phyloP scores from a whole-genome alignment of 2,329 filamentous ascomycete genomes.

The Aureobasidium pullulans region DNA sequence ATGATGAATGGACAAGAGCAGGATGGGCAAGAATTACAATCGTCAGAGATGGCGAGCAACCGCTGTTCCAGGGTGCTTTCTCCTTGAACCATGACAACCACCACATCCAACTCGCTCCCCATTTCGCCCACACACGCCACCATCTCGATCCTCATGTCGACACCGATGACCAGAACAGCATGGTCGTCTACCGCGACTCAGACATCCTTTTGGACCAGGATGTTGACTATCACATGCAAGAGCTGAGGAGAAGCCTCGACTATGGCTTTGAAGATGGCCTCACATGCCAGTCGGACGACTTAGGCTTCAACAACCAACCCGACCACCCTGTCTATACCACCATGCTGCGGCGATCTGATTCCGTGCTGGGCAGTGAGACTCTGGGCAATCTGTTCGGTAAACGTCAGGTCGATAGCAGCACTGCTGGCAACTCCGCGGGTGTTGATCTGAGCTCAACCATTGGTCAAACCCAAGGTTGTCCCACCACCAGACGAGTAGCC shows the following conservation, averaged over 20 bases:
- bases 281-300: conserved; percentile 64
- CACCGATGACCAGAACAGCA: conserved; percentile 53
- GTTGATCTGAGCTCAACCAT: conserved; percentile 74
- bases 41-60: conserved; percentile 64
- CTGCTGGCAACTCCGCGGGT: conserved; percentile 67
- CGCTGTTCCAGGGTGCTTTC: conserved; percentile 87
- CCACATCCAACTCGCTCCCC: conserved; percentile 69
- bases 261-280: conserved; percentile 13
- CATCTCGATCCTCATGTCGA: conserved; percentile 61
- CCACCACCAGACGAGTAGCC: conserved; percentile 81
- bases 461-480: conserved; percentile 76
- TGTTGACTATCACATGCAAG: conserved; percentile 40
- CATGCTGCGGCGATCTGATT: conserved; percentile 47
- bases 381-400: conserved; percentile 62
- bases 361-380: conserved; percentile 53
- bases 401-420: conserved; percentile 59
- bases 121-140: conserved; percentile 67
- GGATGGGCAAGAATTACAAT: conserved; percentile 84
- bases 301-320: conserved; percentile 69
- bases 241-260: conserved; percentile 53
- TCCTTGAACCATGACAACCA: conserved; percentile 74
- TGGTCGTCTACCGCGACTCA: conserved; percentile 89
- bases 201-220: conserved; percentile 52
- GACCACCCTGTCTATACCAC: conserved; percentile 58
- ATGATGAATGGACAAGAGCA: conserved; percentile 64